Evolutionary conservation across 495 filamentous ascomycete species (phyloP).

Genomic region (Neurospora sp.): DNA sequence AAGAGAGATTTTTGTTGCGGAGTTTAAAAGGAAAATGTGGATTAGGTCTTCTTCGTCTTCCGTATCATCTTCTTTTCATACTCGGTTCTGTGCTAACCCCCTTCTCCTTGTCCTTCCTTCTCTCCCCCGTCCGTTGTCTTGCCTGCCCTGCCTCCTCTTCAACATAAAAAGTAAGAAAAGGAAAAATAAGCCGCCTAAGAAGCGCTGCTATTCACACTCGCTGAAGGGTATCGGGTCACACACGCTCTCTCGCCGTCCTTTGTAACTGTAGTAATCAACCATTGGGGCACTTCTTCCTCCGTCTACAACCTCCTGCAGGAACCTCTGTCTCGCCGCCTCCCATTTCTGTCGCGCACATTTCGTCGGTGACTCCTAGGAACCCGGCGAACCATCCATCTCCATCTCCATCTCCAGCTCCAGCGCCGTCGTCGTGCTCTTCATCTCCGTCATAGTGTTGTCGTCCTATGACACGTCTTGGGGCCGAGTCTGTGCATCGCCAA

Average conservation of each 20-base stretch:
- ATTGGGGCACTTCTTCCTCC: neutral
- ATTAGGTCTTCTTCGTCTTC: neutral
- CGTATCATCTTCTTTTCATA: neutral
- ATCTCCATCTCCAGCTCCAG: conserved; percentile 13
- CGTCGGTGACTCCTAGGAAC: neutral
- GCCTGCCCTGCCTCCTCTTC: neutral
- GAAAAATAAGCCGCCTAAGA: neutral
- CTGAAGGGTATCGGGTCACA: neutral
- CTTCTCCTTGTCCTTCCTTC: neutral
- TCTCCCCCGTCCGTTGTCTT: neutral
- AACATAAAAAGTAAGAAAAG: neutral
- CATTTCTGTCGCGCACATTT: neutral
- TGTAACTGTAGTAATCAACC: neutral
- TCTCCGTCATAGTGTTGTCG: neutral
- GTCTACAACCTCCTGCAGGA: neutral
- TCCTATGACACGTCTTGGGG: conserved; percentile 12
- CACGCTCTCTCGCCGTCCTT: neutral
- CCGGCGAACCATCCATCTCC: conserved; percentile 18
- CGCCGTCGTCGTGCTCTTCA: neutral
- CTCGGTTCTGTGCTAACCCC: neutral
- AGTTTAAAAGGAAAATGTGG: neutral
- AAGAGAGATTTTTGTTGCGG: neutral
- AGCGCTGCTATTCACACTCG: neutral
- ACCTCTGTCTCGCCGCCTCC: neutral
- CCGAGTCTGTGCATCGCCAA: conserved; percentile 1